Evolutionary conservation across 1,284 basidiomycete species (phyloP), one percentile per base, ranked within the genome.

Genomic region (Sporisorium scitamineum): DNA sequence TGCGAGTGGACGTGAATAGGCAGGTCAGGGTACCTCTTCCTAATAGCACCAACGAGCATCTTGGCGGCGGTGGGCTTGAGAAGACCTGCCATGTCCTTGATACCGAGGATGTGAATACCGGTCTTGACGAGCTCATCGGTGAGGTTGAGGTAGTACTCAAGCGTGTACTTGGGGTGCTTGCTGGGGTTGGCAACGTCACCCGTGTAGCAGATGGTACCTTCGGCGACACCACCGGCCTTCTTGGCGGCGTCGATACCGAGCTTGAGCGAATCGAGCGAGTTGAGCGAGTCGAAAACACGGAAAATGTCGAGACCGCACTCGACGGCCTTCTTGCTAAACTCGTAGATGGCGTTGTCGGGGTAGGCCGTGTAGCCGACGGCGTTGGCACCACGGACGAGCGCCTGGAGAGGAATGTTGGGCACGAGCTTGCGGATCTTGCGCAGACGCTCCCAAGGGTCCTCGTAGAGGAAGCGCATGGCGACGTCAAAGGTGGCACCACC

Each of bases 1-100:
- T 99, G 97, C 44, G 97, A 98, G 89, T 99, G 97, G 48, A 99
- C 95, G 86, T 99, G 97, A 86, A 99, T 99, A 45, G 96, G 95
- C 70, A 99, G 90, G 86, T 98, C 94, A 42, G 97, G 97, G 87
- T 98, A 93, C 83, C 93, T 95, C 88, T 94, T 90, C 86, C 97
- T 92, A 86, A 99, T 95, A 26, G 94, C 92, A 77, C 94, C 92
- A 82, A 99, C 91, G 78, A 99, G 92, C 92, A 97, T 84, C 78
- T 88, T 94, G 16, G 96, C 97, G 52, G 97, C 92, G 83, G 94
- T 90, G 39, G 97, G 97, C 87, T 98, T 99, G 81, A 99, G 89
- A 56, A 99, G 87, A 86, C 97, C 97, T 73, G 97, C 97, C 97
- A 99, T 99, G 86, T 99, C 97, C 89, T 99, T 99, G 88, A 99